phyloP scores from a whole-genome alignment of 768 basidiomycete genomes.

The Pleurotus citrinopileatus region DNA sequence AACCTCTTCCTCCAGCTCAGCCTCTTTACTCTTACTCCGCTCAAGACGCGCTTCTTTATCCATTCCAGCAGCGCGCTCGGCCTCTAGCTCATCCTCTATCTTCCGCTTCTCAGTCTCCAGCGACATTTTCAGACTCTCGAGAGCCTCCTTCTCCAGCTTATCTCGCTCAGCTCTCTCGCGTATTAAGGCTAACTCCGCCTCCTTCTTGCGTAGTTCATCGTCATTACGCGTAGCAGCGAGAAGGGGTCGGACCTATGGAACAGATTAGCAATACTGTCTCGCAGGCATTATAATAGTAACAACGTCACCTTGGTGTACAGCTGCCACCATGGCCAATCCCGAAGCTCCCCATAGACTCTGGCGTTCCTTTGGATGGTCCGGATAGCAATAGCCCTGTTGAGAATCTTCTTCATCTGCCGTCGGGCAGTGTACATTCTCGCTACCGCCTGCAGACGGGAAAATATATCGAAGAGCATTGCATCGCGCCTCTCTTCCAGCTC shows the following conservation, averaged over 20 bases:
- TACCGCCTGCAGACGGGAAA: slow-evolving; percentile 83
- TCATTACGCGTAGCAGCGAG: slow-evolving; percentile 91
- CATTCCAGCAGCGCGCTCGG: slow-evolving; percentile 72
- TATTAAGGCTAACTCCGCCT: slow-evolving; percentile 74
- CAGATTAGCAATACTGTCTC: slow-evolving; percentile 9
- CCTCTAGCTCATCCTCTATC: slow-evolving; percentile 78
- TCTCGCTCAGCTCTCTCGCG: slow-evolving; percentile 89
- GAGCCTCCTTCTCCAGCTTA: slow-evolving; percentile 70
- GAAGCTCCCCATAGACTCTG: slow-evolving; percentile 81
- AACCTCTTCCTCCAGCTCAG: slow-evolving; percentile 84
- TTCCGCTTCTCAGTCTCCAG: slow-evolving; percentile 82
- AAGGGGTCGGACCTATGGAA: slow-evolving; percentile 78
- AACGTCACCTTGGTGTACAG: slow-evolving; percentile 81
- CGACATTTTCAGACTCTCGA: slow-evolving; percentile 79
- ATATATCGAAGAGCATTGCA: slow-evolving; percentile 81
- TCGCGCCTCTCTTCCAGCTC: slow-evolving; percentile 94
- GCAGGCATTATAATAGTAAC: background rate
- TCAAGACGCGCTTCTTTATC: slow-evolving; percentile 86
- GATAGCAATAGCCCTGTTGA: slow-evolving; percentile 89
- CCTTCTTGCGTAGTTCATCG: slow-evolving; percentile 86
- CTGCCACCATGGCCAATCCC: slow-evolving; percentile 99
- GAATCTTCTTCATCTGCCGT: slow-evolving; percentile 89
- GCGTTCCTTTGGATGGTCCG: slow-evolving; percentile 95
- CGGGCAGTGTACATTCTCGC: slow-evolving; percentile 85
- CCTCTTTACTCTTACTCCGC: slow-evolving; percentile 82